Evolutionary conservation across 345 rosid genomes (phyloP), one percentile per base, ranked within the genome.

Genomic region (Eucalyptus virginea): DNA sequence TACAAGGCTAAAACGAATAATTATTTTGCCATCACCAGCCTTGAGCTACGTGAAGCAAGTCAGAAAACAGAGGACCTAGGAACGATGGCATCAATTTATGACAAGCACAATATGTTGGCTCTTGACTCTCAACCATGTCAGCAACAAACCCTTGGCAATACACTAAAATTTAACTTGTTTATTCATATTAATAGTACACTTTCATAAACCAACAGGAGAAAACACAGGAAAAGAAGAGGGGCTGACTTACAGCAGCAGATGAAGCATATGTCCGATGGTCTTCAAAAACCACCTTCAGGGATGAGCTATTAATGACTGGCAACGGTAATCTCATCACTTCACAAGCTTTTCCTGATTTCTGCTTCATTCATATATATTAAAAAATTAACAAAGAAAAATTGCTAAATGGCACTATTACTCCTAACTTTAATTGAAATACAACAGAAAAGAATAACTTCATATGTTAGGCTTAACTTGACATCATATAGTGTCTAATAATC

Each of bases 241-340:
- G 69, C 30, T 86, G 89, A 94, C 99, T 94, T 97, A 98, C 99
- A 89, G 96, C 96, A 87, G 95, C 93, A 90, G 94, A 90, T 47
- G 99, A 95, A 86, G 98, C 99, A 92, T 95, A 96, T 40, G 99
- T 98, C 90, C 99, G 95, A 89, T 96, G 98, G 92, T 98, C 99
- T 92, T 98, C 99, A 92, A 93, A 96, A 89, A 95, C 72, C 81
- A 98, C 95, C 94, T 94, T 96, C 81, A 97, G 97, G 28, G 99
- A 96, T 86, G 98, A 95, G 90, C 91, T 89, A 60, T 94, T 92
- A 93, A 98, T 94, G 87, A 95, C 93, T 88, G 99, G 99, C 92
- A 98, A 92, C 92, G 94, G 95, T 91, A 95, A 95, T 91, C 92
- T 94, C 91, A 94, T 92, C 88, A 94, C 96, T 91, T 98, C 98